These are phyloP conservation scores for Choanephora cucurbitarum DNA, from an alignment of 371 early-diverging fungal genomes.

Conservation along the genomic window DNA sequence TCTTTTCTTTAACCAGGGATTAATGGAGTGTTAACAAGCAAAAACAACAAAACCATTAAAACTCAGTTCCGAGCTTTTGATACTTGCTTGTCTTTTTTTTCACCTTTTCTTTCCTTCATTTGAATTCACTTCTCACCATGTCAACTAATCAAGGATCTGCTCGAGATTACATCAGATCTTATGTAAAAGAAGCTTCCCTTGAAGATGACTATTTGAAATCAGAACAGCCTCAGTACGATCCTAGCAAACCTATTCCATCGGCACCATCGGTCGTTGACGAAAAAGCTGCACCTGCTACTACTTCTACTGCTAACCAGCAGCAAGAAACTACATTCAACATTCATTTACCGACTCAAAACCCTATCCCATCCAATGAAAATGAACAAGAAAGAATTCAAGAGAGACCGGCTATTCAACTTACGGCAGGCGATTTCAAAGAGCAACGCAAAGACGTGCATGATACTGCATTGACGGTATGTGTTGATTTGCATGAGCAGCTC, in stretches of 20 bases:
- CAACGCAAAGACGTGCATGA: constrained; percentile 56
- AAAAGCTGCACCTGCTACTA: background rate
- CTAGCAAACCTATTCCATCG: constrained; percentile 28
- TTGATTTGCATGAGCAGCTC: constrained; percentile 55
- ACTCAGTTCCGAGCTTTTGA: too few relatives aligned
- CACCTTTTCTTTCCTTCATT: background rate
- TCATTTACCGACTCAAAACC: constrained; percentile 29
- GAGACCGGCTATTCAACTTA: constrained; percentile 21
- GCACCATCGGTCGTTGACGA: constrained; percentile 13
- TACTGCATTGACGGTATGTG: constrained; percentile 55
- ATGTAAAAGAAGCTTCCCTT: constrained; percentile 31
- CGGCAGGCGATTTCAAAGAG: constrained; percentile 35
- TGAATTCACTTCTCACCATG: constrained; percentile 14
- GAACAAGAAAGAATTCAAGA: background rate
- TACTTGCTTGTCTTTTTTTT: constrained; percentile 2
- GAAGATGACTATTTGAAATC: constrained; percentile 30
- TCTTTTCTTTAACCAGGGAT: too few relatives aligned
- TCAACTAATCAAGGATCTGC: constrained; percentile 28
- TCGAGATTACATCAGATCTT: constrained; percentile 47
- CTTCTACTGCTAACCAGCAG: background rate
- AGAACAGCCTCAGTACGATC: constrained; percentile 46
- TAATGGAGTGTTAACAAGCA: too few relatives aligned
- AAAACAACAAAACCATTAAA: background rate
- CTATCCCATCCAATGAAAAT: constrained; percentile 17
- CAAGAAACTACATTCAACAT: constrained; percentile 15